Evolutionary conservation across 2,329 filamentous ascomycete species (phyloP).

Genomic region (Mycosphaerella sp.): DNA sequence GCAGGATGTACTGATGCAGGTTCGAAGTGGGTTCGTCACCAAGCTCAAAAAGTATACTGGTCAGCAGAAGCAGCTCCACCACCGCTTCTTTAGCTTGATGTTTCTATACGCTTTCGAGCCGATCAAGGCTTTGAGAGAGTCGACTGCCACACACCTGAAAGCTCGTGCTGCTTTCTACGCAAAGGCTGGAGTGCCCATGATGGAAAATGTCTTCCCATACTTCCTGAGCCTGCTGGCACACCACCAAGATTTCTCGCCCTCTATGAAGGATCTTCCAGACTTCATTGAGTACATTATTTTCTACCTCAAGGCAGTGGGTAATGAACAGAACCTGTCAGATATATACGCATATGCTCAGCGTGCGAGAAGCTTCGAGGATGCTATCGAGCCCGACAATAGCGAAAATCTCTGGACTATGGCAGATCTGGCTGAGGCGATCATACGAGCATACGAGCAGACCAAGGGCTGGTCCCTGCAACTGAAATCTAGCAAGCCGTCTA

Average conservation of each 20-base stretch:
- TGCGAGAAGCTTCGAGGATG: constrained; percentile 83
- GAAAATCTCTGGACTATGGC: constrained; percentile 78
- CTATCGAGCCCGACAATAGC: constrained; percentile 59
- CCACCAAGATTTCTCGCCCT: constrained; percentile 76
- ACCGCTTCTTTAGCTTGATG: constrained; percentile 80
- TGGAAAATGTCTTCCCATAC: constrained; percentile 76
- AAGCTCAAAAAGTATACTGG: constrained; percentile 89
- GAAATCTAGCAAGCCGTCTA: constrained; percentile 70
- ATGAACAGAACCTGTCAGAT: constrained; percentile 76
- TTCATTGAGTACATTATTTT: constrained; percentile 86
- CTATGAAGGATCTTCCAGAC: constrained; percentile 64
- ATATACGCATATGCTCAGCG: constrained; percentile 90
- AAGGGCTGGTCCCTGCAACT: constrained; percentile 81
- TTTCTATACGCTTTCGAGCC: constrained; percentile 93
- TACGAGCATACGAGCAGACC: constrained; percentile 78
- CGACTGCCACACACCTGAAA: constrained; percentile 80
- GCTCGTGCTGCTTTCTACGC: constrained; percentile 66
- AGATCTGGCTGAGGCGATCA: constrained; percentile 75
- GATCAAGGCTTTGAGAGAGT: constrained; percentile 60
- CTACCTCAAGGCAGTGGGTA: constrained; percentile 76
- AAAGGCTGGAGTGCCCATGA: constrained; percentile 49
- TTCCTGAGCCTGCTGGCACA: constrained; percentile 84
- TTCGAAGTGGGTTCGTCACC: constrained; percentile 71
- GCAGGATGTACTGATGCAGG: constrained; percentile 67
- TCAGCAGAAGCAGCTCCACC: constrained; percentile 55